Base-by-base conservation (phyloP, 192 early-diverging fungal species). In the Rhizoclosmatium globosum region DNA sequence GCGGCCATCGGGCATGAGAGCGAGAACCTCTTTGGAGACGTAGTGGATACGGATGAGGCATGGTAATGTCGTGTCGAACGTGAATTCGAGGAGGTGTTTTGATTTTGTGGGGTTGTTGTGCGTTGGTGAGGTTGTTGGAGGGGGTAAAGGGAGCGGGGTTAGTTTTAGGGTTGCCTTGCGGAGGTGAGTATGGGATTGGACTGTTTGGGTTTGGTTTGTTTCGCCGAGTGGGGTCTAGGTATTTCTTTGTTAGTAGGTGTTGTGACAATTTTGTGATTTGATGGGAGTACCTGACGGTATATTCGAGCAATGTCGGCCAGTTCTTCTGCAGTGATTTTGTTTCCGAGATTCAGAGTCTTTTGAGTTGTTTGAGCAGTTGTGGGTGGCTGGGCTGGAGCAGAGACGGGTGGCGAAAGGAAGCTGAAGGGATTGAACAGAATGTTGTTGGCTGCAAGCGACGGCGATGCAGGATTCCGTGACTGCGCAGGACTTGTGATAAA, bases 41-140 rank as follows among this genome's bases (percentile, higher is more conserved):
- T 68, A 78, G 50, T 78, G 59, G 19, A 78, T 45, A 48, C 44
- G 65, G 43, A 78, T 70, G 61, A 70, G 3, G 59, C 77, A 78
- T 3, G 77, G 67, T 4, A 3, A n/a, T 2, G 67, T 60, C 19
- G 50, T 43, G 67, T 78, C 77, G 47, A 78, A 78, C 47, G 39
- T 50, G 58, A 78, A 78, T 48, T 78, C 77, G 57, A 78, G 77
- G 47, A 38, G 1, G 50, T 56, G 60, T 53, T 56, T 56, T 47
- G 60, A 48, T 19, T 17, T 41, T 61, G 1, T 31, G 31, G 31
- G 31, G 31, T 31, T 31, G 31, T 31, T 31, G 31, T 0, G 31
- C 31, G 31, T 3, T 75, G 73, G 2, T 44, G 73, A 17, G 9
- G 60, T 9, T 42, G 44, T 7, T 38, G 73, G 59, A 3, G 73